Evolutionary conservation across 1,284 basidiomycete genomes (phyloP).

Genomic region (Ceratobasidium sp.): DNA sequence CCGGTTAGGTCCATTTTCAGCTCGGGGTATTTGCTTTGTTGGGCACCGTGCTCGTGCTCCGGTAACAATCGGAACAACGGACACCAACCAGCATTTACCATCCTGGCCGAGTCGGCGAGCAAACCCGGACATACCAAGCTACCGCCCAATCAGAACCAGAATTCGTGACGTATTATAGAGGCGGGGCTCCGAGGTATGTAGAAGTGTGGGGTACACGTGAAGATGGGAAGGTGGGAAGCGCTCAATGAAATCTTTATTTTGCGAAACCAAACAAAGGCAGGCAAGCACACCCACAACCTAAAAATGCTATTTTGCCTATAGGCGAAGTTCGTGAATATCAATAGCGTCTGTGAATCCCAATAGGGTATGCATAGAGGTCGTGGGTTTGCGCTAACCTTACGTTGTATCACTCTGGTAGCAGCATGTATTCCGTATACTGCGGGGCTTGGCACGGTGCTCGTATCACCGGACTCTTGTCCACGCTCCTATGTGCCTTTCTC

Average conservation of each 20-base stretch:
- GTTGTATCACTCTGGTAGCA: background rate
- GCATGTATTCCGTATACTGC: background rate
- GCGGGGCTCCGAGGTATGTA: constrained; percentile 3
- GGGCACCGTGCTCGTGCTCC: too few species aligned
- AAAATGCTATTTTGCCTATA: background rate
- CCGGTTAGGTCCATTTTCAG: constrained; percentile 4
- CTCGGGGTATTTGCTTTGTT: background rate
- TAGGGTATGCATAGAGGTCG: background rate
- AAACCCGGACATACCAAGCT: too few species aligned
- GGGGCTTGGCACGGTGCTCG: background rate
- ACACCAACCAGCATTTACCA: background rate
- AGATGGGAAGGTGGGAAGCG: constrained; percentile 4
- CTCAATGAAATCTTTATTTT: background rate
- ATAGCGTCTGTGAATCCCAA: background rate
- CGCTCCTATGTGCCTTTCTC: background rate
- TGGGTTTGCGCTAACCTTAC: background rate
- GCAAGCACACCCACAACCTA: background rate
- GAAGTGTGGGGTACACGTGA: constrained; percentile 22
- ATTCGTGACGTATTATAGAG: constrained; percentile 6
- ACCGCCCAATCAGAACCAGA: background rate
- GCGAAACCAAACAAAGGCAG: constrained; percentile 6
- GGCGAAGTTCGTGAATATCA: constrained; percentile 1
- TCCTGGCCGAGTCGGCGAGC: background rate
- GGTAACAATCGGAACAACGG: background rate
- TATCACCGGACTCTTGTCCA: background rate